Base-by-base conservation (phyloP, 345 rosid species). In the Anacardium occidentale region DNA sequence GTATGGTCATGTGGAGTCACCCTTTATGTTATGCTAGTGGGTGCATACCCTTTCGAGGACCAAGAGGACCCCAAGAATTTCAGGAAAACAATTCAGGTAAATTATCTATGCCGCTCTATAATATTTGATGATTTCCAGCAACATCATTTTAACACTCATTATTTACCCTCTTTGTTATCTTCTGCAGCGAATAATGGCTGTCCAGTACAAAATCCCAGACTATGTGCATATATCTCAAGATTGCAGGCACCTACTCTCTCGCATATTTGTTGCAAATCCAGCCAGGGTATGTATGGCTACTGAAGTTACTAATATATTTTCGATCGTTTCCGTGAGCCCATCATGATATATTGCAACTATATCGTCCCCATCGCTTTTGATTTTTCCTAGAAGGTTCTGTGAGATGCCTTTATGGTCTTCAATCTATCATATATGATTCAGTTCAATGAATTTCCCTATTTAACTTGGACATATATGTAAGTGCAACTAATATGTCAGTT, bases 1-100 rank as follows among this genome's bases (percentile, higher is more conserved):
- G 92, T 93, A 53, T 93, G 98, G 98, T 93, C 98, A 13, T 93
- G 98, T 64, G 97, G 98, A 73, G 98, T 93, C 69, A 93, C 97
- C 66, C 92, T 93, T 32, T 93, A 91, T 74, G 97, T 93, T 22
- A 93, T 93, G 98, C 75, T 93, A 72, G 96, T 93, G 62, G 98
- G 98, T 57, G 96, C 91, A 52, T 93, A 93, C 78, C 98, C 98
- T 24, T 93, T 93, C 74, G 98, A 93, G 74, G 98, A 93, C 81
- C 94, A 87, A 44, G 76, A 83, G 62, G 98, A 93, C 77, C 97
- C 98, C 12, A 87, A 83, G 72, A 91, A 93, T 86, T 89, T 91
- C 80, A 84, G 97, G 80, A 93, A 88, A 83, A 91, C 98, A 60
- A 91, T 93, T 74, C 96, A 93, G 88, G 98, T 93, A 79, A 63